A percentile compares a stretch with the other conserved stretches of the same genome.
Evolutionary conservation across 1,284 basidiomycete genomes (phyloP).

Genomic region (Ustilago cynodontis): DNA sequence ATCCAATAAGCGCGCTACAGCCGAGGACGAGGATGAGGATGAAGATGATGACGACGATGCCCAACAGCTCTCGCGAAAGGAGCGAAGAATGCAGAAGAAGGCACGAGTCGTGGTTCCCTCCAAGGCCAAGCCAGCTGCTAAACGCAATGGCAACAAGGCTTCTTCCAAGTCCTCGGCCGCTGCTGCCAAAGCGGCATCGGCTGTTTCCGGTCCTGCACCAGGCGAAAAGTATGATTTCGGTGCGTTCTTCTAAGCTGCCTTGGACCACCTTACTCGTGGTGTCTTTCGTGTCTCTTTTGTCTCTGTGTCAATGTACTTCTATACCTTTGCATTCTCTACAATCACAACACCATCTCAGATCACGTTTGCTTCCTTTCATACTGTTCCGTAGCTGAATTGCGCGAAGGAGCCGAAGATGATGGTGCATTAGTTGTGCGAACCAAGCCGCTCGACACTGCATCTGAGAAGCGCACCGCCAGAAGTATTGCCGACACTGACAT

Average conservation of each 20-base stretch:
- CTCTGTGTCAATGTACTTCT: slow-evolving; percentile 36
- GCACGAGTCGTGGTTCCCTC: slow-evolving; percentile 37
- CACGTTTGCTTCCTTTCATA: not conserved
- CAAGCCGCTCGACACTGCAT: no score
- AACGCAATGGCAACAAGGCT: slow-evolving; percentile 23
- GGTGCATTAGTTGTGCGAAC: no score
- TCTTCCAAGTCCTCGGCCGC: slow-evolving; percentile 22
- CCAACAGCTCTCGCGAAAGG: slow-evolving; percentile 42
- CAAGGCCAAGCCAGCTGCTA: slow-evolving; percentile 37
- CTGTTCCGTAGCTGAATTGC: no score
- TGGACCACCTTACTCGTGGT: not conserved
- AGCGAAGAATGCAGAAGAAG: slow-evolving; percentile 46
- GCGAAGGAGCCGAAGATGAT: not conserved
- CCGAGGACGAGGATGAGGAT: slow-evolving; percentile 26
- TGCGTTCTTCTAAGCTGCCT: slow-evolving; percentile 47
- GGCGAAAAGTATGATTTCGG: slow-evolving; percentile 63
- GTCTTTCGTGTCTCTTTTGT: slow-evolving; percentile 14
- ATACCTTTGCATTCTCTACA: slow-evolving; percentile 35
- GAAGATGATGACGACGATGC: slow-evolving; percentile 26
- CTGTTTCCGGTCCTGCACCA: slow-evolving; percentile 52
- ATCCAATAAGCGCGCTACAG: slow-evolving; percentile 31
- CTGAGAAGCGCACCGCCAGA: no score
- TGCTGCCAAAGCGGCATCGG: slow-evolving; percentile 39
- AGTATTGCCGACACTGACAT: not conserved
- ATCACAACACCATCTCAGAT: slow-evolving; percentile 5